phyloP scores from a whole-genome alignment of 208 protist genomes.

The Herpetomonas samuelpessoai region DNA sequence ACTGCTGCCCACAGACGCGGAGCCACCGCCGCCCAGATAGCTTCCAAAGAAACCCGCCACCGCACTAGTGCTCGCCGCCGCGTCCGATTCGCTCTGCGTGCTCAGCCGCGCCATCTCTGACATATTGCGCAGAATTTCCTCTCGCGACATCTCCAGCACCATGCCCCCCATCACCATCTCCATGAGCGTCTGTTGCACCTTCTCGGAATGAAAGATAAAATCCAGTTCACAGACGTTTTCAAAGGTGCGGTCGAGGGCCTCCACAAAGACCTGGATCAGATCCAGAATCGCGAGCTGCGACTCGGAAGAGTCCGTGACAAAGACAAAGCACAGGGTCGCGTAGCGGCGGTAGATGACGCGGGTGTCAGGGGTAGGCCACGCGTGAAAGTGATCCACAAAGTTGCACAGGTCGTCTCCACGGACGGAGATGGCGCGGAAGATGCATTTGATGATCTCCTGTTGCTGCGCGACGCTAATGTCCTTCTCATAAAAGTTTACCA shows the following conservation, averaged over 20 bases:
- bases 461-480: constrained; percentile 57
- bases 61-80: no score
- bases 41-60: no score
- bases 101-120: constrained; percentile 60
- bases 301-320: constrained; percentile 96
- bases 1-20: no score
- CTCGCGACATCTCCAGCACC: constrained; percentile 96
- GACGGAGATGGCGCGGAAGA: constrained; percentile 90
- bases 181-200: constrained; percentile 96
- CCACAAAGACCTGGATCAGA: constrained; percentile 98
- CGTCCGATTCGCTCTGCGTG: no score
- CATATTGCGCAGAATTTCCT: constrained; percentile 80
- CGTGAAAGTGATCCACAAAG: constrained; percentile 93
- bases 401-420: constrained; percentile 95
- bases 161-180: constrained; percentile 98
- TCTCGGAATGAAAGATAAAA: constrained; percentile 98
- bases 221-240: constrained; percentile 99
- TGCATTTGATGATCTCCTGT: constrained; percentile 90
- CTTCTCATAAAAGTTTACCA: constrained; percentile 96
- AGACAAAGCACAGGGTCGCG: constrained; percentile 98
- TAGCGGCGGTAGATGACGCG: constrained; percentile 97
- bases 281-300: constrained; percentile 98
- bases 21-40: no score
- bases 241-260: constrained; percentile 96
- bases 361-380: constrained; percentile 94